These are phyloP conservation scores for Ceratocystis variospora DNA, from an alignment of 2,329 filamentous ascomycete species.

Conservation along the genomic window DNA sequence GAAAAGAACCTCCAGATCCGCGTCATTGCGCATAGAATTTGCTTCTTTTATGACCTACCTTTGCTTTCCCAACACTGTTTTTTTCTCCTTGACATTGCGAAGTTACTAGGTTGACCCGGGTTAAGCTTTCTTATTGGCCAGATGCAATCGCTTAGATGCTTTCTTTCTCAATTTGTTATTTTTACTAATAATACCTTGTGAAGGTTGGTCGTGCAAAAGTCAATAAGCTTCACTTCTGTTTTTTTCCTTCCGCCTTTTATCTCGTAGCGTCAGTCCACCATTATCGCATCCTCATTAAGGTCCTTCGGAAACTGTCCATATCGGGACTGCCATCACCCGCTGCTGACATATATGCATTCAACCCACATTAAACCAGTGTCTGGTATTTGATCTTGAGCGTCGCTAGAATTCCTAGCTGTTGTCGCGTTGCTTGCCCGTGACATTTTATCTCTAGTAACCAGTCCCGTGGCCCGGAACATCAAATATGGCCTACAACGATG, in stretches of 20 bases:
- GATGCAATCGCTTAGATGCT: conserved; percentile 11
- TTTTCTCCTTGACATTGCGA: not conserved
- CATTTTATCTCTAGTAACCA: not conserved
- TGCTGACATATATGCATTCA: not conserved
- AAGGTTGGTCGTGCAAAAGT: conserved; percentile 3
- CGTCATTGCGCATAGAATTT: not conserved
- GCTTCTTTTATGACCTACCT: not conserved
- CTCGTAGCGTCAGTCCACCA: not conserved
- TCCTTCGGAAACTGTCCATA: not conserved
- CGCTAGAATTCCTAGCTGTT: not conserved
- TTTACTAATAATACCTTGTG: not conserved
- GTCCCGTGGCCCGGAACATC: not conserved
- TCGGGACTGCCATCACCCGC: not conserved
- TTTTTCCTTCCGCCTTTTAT: not conserved
- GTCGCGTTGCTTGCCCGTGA: not conserved
- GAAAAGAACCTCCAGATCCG: not conserved
- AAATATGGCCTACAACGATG: conserved; percentile 85
- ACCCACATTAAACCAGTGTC: not conserved
- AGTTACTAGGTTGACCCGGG: not conserved
- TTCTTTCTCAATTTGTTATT: not conserved
- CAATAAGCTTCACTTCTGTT: conserved; percentile 1
- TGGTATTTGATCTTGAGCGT: not conserved
- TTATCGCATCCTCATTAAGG: not conserved
- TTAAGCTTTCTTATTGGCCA: not conserved
- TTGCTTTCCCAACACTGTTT: not conserved